Conservation (phyloP, 306 rosid genomes). For the Herpetospermum pedunculosum region DNA sequence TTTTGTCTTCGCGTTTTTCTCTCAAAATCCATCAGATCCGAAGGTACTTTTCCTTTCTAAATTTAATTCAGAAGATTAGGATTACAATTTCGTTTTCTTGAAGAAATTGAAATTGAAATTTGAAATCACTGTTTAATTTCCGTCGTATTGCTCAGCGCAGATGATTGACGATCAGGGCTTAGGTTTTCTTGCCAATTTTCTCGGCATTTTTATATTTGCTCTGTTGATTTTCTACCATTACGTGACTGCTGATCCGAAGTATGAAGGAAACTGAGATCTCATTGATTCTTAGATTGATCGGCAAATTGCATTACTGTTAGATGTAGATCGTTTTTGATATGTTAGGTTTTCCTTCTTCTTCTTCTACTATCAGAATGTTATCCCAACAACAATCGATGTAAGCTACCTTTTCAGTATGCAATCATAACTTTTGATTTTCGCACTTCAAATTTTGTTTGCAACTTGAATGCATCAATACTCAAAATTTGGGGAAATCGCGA, state of each 20-base stretch:
- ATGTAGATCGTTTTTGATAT: background rate
- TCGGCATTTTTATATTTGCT: slow-evolving; percentile 70
- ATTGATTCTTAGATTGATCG: background rate
- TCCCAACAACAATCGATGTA: background rate
- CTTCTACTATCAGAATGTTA: background rate
- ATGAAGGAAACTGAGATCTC: slow-evolving; percentile 21
- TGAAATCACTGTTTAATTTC: background rate
- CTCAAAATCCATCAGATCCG: slow-evolving; percentile 1
- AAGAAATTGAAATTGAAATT: background rate
- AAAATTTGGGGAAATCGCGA: background rate
- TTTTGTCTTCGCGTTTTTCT: background rate
- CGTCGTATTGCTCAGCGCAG: slow-evolving; percentile 29
- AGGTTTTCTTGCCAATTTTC: slow-evolving; percentile 90
- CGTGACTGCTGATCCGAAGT: slow-evolving; percentile 84
- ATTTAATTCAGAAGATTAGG: background rate
- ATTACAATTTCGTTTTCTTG: background rate
- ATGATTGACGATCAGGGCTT: slow-evolving; percentile 82
- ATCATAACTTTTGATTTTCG: too few relatives aligned
- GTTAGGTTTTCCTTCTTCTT: background rate
- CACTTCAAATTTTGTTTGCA: background rate
- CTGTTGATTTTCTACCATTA: slow-evolving; percentile 79
- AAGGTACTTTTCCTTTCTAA: background rate
- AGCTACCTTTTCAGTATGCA: background rate
- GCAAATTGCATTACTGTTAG: background rate
- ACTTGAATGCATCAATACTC: background rate